Conservation (phyloP, 129 eudicot genomes). For the Chrysanthemum lavandulifolium region DNA sequence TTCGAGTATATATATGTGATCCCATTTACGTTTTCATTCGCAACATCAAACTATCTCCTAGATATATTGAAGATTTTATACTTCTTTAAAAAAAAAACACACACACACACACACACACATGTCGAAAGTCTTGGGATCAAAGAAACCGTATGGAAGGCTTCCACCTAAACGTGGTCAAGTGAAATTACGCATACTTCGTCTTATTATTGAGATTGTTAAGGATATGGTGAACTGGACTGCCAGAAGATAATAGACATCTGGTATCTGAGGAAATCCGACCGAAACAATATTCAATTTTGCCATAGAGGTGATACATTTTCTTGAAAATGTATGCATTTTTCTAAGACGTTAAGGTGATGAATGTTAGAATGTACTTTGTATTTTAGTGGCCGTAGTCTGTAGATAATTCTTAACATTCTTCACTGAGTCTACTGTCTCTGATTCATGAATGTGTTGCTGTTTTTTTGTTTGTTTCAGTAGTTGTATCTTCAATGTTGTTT, state of each 20-base stretch:
- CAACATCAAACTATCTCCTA: background rate
- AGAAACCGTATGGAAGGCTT: slow-evolving; percentile 19
- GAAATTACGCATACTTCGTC: slow-evolving; percentile 19
- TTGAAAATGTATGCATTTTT: slow-evolving; percentile 14
- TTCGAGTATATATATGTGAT: slow-evolving; percentile 23
- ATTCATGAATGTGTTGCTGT: too few species aligned
- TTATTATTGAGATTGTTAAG: slow-evolving; percentile 12
- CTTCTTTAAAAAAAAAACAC: too few species aligned
- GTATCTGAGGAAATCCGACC: background rate
- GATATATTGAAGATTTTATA: background rate
- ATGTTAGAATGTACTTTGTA: slow-evolving; percentile 11
- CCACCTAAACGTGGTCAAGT: slow-evolving; percentile 35
- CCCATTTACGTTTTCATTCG: background rate
- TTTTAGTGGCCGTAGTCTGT: background rate
- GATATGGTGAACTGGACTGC: slow-evolving; percentile 8
- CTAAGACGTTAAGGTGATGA: background rate
- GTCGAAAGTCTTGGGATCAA: slow-evolving; percentile 11
- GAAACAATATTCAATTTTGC: background rate
- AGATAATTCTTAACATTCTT: background rate
- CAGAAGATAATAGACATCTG: background rate
- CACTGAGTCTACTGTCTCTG: too few species aligned
- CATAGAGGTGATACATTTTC: background rate
- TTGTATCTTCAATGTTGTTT: background rate
- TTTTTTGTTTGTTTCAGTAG: background rate
- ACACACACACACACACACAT: background rate